Conservation (phyloP, 2,329 filamentous ascomycete species). For the Neopestalotiopsis rosae region DNA sequence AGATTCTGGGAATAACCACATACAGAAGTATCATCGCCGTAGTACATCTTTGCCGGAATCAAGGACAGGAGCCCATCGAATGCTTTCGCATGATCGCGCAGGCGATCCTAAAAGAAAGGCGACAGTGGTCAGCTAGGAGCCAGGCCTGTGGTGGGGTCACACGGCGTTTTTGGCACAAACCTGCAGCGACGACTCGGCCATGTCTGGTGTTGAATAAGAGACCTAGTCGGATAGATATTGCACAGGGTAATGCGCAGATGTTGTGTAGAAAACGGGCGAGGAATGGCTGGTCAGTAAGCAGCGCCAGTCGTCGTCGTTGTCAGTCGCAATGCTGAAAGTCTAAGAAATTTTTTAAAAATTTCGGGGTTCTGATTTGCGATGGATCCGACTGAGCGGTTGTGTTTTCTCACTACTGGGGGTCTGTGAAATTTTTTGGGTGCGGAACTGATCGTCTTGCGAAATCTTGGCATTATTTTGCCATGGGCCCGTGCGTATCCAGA, state of each 20-base stretch:
- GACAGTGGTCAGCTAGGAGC: constrained; percentile 16
- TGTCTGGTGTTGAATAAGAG: constrained; percentile 14
- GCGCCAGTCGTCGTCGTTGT: constrained; percentile 1
- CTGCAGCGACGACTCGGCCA: constrained; percentile 34
- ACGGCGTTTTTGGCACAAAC: constrained; percentile 23
- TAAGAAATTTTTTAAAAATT: neutral
- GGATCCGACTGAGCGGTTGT: neutral
- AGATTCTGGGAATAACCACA: constrained; percentile 42
- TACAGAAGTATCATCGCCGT: constrained; percentile 84
- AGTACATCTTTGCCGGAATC: constrained; percentile 90
- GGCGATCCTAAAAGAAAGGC: constrained; percentile 51
- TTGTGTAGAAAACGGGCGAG: neutral
- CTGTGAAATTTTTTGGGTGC: constrained; percentile 17
- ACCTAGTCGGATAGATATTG: neutral
- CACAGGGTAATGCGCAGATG: neutral
- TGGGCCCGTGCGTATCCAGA: constrained; percentile 2
- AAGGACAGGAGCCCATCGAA: constrained; percentile 88
- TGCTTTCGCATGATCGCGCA: constrained; percentile 69
- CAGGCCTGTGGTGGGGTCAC: constrained; percentile 4
- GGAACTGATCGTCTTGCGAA: constrained; percentile 15
- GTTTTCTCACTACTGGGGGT: neutral
- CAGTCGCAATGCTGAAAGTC: neutral
- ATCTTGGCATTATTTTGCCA: constrained; percentile 18
- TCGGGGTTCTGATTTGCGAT: neutral
- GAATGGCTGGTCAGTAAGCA: neutral